These are phyloP conservation scores for Floccularia luteovirens DNA, from an alignment of 768 basidiomycete species.

Conservation along the genomic window DNA sequence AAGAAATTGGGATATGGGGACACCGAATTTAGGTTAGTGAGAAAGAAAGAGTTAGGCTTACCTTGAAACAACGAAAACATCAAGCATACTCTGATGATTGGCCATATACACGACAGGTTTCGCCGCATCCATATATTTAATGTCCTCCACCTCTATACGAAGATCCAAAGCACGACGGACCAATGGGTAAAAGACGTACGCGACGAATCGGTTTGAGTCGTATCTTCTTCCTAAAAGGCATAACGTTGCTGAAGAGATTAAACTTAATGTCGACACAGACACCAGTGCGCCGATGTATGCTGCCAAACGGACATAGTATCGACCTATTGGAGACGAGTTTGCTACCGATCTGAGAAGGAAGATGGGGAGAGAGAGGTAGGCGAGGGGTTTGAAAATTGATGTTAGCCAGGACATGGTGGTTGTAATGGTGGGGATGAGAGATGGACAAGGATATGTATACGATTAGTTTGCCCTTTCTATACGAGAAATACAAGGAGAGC, in stretches of 20 bases:
- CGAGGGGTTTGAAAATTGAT: slow-evolving; percentile 59
- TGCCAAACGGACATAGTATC: slow-evolving; percentile 69
- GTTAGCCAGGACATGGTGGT: slow-evolving; percentile 55
- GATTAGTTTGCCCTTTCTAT: slow-evolving; percentile 2
- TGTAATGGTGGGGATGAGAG: slow-evolving; percentile 7
- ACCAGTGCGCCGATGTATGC: slow-evolving; percentile 68
- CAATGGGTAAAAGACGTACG: slow-evolving; percentile 72
- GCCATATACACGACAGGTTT: slow-evolving; percentile 71
- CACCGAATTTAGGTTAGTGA: slow-evolving; percentile 1
- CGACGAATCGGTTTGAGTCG: slow-evolving; percentile 80
- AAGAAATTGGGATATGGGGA: too few relatives aligned
- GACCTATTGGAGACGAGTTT: slow-evolving; percentile 42
- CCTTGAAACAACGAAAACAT: slow-evolving; percentile 78
- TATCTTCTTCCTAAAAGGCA: slow-evolving; percentile 58
- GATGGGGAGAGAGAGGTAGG: slow-evolving; percentile 69
- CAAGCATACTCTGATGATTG: slow-evolving; percentile 94
- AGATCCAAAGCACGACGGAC: slow-evolving; percentile 60
- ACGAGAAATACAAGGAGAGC: slow-evolving; percentile 5
- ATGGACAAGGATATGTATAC: not conserved
- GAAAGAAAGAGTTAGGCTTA: slow-evolving; percentile 25
- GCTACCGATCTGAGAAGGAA: slow-evolving; percentile 58
- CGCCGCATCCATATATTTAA: slow-evolving; percentile 69
- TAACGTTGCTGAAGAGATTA: slow-evolving; percentile 60
- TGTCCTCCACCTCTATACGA: slow-evolving; percentile 74
- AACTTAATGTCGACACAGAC: slow-evolving; percentile 65